Evolutionary conservation across 805 yeast genomes (phyloP).

Genomic region (Candida lessepsii): DNA sequence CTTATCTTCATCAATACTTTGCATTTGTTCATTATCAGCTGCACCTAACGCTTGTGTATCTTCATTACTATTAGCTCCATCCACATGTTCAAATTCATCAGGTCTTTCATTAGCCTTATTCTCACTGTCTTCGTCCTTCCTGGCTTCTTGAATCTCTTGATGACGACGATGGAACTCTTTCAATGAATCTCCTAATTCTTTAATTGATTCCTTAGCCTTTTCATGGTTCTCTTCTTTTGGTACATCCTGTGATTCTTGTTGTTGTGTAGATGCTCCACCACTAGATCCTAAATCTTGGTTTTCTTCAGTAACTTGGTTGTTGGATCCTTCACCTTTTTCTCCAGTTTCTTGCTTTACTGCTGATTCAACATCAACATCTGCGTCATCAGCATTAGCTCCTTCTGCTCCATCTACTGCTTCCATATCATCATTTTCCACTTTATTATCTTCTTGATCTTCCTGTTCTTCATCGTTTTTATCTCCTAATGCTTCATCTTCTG

Average conservation of each 20-base stretch:
- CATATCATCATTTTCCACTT: conserved; percentile 32
- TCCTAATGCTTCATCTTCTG: conserved; percentile 34
- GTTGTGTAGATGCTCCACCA: conserved; percentile 48
- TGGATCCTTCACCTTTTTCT: conserved; percentile 62
- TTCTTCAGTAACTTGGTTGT: conserved; percentile 53
- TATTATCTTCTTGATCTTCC: conserved; percentile 35
- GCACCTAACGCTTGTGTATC: conserved; percentile 94
- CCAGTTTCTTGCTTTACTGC: conserved; percentile 62
- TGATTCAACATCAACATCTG: conserved; percentile 54
- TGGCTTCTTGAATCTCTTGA: conserved; percentile 78
- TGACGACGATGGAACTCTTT: conserved; percentile 89
- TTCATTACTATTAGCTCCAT: conserved; percentile 71
- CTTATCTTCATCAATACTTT: conserved; percentile 72
- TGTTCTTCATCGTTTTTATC: conserved; percentile 31
- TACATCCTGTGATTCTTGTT: conserved; percentile 39
- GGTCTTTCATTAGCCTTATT: conserved; percentile 65
- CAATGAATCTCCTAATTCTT: conserved; percentile 86
- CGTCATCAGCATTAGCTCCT: conserved; percentile 53
- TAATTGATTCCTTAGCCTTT: conserved; percentile 71
- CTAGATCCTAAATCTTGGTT: conserved; percentile 68
- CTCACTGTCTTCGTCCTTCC: conserved; percentile 44
- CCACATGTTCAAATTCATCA: conserved; percentile 82
- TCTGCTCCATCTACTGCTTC: conserved; percentile 37
- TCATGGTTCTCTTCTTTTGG: conserved; percentile 56
- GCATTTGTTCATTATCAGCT: conserved; percentile 76